A percentile compares a stretch with the other conserved stretches of the same genome.
Conservation (phyloP, 345 rosid species). For the Leavenworthia alabamica region DNA sequence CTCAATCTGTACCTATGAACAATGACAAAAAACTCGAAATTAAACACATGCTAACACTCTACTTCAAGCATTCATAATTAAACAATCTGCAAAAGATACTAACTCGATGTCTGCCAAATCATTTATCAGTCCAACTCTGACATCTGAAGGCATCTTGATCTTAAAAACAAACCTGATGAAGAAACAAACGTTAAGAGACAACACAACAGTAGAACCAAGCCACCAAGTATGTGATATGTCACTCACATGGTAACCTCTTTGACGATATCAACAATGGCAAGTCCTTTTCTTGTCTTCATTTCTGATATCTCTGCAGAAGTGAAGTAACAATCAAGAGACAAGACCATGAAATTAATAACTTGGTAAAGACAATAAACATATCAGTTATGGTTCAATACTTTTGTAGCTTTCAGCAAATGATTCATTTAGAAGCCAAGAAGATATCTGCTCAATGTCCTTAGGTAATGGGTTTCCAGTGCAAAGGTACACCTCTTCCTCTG, state of each 20-base stretch:
- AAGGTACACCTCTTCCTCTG: slow-evolving; percentile 85
- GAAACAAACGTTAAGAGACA: background rate
- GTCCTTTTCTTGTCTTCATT: slow-evolving; percentile 77
- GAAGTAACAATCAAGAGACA: background rate
- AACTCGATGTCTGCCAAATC: slow-evolving; percentile 94
- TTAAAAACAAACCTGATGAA: slow-evolving; percentile 76
- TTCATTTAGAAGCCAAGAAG: slow-evolving; percentile 86
- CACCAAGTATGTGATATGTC: background rate
- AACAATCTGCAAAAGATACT: slow-evolving; percentile 19
- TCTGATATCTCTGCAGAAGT: slow-evolving; percentile 58
- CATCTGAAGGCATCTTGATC: slow-evolving; percentile 83
- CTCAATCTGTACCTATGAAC: slow-evolving; percentile 71
- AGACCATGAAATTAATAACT: background rate
- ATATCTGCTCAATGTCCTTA: slow-evolving; percentile 80
- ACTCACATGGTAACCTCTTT: slow-evolving; percentile 88
- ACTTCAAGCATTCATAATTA: background rate
- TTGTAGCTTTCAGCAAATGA: slow-evolving; percentile 61
- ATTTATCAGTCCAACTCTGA: slow-evolving; percentile 71
- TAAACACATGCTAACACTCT: background rate
- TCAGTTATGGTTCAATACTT: slow-evolving; percentile 35
- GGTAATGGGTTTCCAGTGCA: slow-evolving; percentile 98
- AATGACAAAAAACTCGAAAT: background rate
- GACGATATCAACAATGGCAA: slow-evolving; percentile 85
- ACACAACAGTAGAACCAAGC: slow-evolving; percentile 1
- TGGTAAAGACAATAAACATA: background rate